phyloP scores from a whole-genome alignment of 441 rosid species.

The Melastoma candidum region DNA sequence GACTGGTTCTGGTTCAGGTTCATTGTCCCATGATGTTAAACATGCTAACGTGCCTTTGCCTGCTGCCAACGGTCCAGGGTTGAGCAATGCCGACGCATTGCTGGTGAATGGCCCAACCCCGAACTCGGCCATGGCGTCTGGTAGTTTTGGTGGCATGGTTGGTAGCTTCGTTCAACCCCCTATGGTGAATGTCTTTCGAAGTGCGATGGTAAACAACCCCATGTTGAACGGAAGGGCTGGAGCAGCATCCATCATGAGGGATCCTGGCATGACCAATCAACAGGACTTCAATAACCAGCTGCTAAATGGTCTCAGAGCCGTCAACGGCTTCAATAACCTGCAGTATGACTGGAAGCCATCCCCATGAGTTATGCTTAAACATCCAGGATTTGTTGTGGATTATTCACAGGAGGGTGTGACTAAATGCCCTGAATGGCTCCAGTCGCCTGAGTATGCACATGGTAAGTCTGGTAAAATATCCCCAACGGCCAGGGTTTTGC shows the following conservation, averaged over 20 bases:
- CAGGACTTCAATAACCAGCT: slow-evolving; percentile 22
- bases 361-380: slow-evolving; percentile 11
- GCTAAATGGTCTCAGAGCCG: slow-evolving; percentile 24
- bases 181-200: slow-evolving; percentile 18
- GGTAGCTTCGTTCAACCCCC: slow-evolving; percentile 18
- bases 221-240: slow-evolving; percentile 18
- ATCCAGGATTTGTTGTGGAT: too few relatives aligned
- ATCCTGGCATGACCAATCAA: slow-evolving; percentile 20
- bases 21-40: slow-evolving; percentile 16
- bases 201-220: slow-evolving; percentile 14
- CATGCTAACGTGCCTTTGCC: slow-evolving; percentile 16
- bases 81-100: slow-evolving; percentile 12
- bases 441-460: too few relatives aligned
- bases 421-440: too few relatives aligned
- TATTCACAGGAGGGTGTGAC: too few relatives aligned
- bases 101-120: slow-evolving; percentile 15
- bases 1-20: slow-evolving; percentile 17
- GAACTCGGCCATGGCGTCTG: slow-evolving; percentile 10
- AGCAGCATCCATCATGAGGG: slow-evolving; percentile 18
- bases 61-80: slow-evolving; percentile 4
- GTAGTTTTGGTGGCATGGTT: slow-evolving; percentile 14
- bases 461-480: too few relatives aligned
- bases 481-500: too few relatives aligned
- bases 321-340: slow-evolving; percentile 20
- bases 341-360: slow-evolving; percentile 26